These are phyloP conservation scores for Suillus weaverae DNA, from an alignment of 768 basidiomycete species.

Conservation along the genomic window DNA sequence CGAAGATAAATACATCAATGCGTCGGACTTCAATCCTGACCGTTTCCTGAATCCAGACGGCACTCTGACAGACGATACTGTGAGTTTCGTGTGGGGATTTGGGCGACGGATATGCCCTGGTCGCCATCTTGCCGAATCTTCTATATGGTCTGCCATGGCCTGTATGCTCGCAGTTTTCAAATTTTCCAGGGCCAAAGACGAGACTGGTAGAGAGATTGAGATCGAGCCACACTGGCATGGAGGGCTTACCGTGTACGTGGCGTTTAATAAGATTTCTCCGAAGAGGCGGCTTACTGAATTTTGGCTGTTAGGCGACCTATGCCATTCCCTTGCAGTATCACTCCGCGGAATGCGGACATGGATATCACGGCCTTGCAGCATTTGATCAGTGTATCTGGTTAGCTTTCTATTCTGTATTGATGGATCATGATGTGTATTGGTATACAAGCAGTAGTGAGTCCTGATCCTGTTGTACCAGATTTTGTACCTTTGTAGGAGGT, in stretches of 20 bases:
- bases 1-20: slow-evolving; percentile 48
- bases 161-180: slow-evolving; percentile 4
- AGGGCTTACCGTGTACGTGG: slow-evolving; percentile 4
- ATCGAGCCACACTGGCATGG: slow-evolving; percentile 1
- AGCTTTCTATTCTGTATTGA: background rate
- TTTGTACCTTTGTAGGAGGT: background rate
- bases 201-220: slow-evolving; percentile 11
- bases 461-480: background rate
- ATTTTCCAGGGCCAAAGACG: slow-evolving; percentile 9
- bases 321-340: slow-evolving; percentile 7
- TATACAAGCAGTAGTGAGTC: background rate
- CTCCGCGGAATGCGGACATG: slow-evolving; percentile 4
- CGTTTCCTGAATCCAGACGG: slow-evolving; percentile 39
- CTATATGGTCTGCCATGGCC: slow-evolving; percentile 9
- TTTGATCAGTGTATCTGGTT: background rate
- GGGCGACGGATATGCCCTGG: slow-evolving; percentile 10
- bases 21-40: slow-evolving; percentile 51
- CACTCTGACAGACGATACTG: slow-evolving; percentile 8
- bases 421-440: background rate
- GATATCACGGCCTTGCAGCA: slow-evolving; percentile 5
- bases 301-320: background rate
- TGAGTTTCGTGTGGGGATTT: slow-evolving; percentile 6
- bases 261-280: background rate
- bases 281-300: background rate
- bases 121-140: slow-evolving; percentile 3